Evolutionary conservation across 768 basidiomycete species (phyloP), one percentile per base, ranked within the genome.

Genomic region (Ephemerocybe angulata): DNA sequence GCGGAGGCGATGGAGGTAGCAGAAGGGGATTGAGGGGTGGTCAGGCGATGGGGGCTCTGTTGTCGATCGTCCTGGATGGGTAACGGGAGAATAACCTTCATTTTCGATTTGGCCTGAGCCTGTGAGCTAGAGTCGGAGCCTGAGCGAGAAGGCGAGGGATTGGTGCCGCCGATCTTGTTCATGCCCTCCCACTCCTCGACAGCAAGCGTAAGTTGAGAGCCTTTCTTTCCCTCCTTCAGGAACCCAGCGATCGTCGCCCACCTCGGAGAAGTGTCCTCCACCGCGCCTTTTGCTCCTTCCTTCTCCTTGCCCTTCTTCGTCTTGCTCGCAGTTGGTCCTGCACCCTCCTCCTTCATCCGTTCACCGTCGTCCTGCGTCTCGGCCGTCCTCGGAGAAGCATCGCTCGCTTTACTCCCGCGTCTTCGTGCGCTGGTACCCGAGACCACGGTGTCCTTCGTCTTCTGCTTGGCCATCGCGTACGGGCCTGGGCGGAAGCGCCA

Each of bases 401-500:
- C 61, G 51, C 60, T 62, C 25, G 62, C 61, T 44, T 60, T 62
- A 55, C 60, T 63, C 47, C 64, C 60, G 49, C 60, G 58, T 27
- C 67, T 59, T 35, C 53, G 57, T 47, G 59, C 55, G 58, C 52
- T 54, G 57, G 51, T 65, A n/a, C 63, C n/a, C n/a, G n/a, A n/a
- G n/a, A n/a, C n/a, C n/a, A n/a, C n/a, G n/a, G n/a, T 66, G 51
- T 72, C 74, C 57, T 73, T 72, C 33, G 67, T 63, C 61, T 76
- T 75, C 27, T 66, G 65, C 58, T 75, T 72, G 4, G 68, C 71
- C 40, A 72, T 65, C 38, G 75, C 71, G 56, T 79, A 78, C 13
- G 76, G 67, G 17, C 81, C 84, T 3, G 87, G 88, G 47, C 86
- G 78, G 67, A 90, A 92, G 48, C 90, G 76, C 88, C 90, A 92